Evolutionary conservation across 2,329 filamentous ascomycete species (phyloP).

Genomic region (Coleophoma crateriformis): DNA sequence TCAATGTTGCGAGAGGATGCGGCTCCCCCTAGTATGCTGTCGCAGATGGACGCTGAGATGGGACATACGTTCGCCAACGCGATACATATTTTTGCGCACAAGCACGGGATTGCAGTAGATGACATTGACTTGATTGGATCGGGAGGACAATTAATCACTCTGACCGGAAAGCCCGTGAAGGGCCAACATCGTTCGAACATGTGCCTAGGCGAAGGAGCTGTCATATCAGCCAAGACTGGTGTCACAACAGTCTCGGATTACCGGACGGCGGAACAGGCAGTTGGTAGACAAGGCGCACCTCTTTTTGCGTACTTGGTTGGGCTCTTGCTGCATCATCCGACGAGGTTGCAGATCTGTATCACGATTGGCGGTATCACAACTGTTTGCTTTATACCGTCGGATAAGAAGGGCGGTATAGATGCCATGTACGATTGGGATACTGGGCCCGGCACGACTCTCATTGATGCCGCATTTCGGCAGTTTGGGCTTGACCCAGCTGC

Average conservation of each 20-base stretch:
- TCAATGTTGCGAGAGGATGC: slow-evolving; percentile 26
- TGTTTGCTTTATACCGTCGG: slow-evolving; percentile 24
- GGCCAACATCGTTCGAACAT: slow-evolving; percentile 26
- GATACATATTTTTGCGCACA: slow-evolving; percentile 24
- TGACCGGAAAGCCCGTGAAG: slow-evolving; percentile 21
- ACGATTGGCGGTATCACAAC: slow-evolving; percentile 25
- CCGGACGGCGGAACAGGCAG: slow-evolving; percentile 26
- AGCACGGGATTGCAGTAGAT: slow-evolving; percentile 23
- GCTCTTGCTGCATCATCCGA: slow-evolving; percentile 24
- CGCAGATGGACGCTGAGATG: slow-evolving; percentile 27
- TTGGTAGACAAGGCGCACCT: slow-evolving; percentile 26
- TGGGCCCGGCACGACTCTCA: slow-evolving; percentile 25
- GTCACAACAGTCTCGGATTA: slow-evolving; percentile 27
- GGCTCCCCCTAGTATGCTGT: slow-evolving; percentile 26
- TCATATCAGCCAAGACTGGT: slow-evolving; percentile 27
- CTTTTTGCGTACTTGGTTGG: slow-evolving; percentile 25
- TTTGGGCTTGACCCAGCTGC: slow-evolving; percentile 23
- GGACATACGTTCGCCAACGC: slow-evolving; percentile 26
- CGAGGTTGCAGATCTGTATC: slow-evolving; percentile 24
- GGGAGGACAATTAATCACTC: slow-evolving; percentile 23
- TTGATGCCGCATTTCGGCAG: slow-evolving; percentile 23
- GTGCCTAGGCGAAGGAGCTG: slow-evolving; percentile 26
- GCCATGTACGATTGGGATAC: slow-evolving; percentile 29
- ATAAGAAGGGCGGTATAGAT: slow-evolving; percentile 25
- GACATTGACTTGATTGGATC: slow-evolving; percentile 26